phyloP scores from a whole-genome alignment of 2,329 filamentous ascomycete species.

The Sarocladium brachiariae region DNA sequence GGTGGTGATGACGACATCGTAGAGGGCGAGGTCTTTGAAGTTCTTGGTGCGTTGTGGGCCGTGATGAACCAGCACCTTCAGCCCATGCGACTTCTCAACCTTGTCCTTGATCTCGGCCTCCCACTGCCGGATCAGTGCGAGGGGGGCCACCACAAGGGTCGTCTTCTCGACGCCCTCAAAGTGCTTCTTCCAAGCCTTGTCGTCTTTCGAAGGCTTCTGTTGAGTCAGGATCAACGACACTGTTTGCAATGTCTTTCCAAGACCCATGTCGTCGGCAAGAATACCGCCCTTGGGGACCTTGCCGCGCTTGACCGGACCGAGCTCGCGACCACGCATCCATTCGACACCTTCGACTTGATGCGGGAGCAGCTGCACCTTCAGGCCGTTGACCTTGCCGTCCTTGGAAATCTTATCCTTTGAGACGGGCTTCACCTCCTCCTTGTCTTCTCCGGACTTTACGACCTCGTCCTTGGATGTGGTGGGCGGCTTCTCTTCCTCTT shows the following conservation, averaged over 20 bases:
- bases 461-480: constrained; percentile 17
- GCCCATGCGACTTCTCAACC: constrained; percentile 58
- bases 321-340: constrained; percentile 93
- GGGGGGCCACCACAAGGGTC: constrained; percentile 85
- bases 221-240: constrained; percentile 84
- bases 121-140: constrained; percentile 96
- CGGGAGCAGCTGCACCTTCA: constrained; percentile 81
- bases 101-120: constrained; percentile 86
- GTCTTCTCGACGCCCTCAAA: constrained; percentile 63
- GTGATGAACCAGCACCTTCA: constrained; percentile 86
- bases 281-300: constrained; percentile 86
- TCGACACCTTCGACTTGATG: constrained; percentile 91
- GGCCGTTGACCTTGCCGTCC: constrained; percentile 60
- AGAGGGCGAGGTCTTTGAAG: constrained; percentile 67
- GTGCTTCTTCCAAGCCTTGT: constrained; percentile 59
- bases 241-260: constrained; percentile 91
- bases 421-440: constrained; percentile 16
- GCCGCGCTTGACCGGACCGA: constrained; percentile 75
- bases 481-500: constrained; percentile 32
- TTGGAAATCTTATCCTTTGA: constrained; percentile 21
- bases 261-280: constrained; percentile 84
- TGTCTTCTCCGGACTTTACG: constrained; percentile 11
- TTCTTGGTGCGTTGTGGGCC: constrained; percentile 78
- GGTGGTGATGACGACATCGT: constrained; percentile 95
- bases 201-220: constrained; percentile 54